These are phyloP conservation scores for Kwoniella bestiolae DNA, from an alignment of 768 basidiomycete species.

Conservation along the genomic window DNA sequence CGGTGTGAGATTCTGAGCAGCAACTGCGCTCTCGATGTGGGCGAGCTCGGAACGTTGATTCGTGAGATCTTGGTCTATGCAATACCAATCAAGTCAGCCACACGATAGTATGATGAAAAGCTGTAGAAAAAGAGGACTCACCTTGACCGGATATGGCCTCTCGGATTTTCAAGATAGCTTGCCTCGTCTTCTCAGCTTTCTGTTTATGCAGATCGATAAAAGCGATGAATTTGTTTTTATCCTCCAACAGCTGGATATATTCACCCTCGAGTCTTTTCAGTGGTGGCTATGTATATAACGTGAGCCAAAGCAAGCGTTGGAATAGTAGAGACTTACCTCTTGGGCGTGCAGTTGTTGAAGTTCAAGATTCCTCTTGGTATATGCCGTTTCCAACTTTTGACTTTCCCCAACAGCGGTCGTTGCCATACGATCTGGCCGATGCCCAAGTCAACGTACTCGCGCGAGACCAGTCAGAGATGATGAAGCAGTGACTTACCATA, in stretches of 20 bases:
- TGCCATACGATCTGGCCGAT: conserved; percentile 35
- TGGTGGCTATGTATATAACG: conserved; percentile 39
- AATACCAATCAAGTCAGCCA: conserved; percentile 7
- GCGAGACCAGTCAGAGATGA: conserved; percentile 9
- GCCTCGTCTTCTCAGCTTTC: conserved; percentile 70
- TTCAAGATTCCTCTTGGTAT: conserved; percentile 32
- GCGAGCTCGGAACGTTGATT: conserved; percentile 69
- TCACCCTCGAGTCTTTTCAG: conserved; percentile 59
- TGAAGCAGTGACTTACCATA: conserved; percentile 65
- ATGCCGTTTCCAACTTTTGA: conserved; percentile 35
- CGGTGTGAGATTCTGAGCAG: conserved; percentile 83
- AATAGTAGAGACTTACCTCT: conserved; percentile 42
- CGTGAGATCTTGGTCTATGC: conserved; percentile 60
- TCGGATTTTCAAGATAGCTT: conserved; percentile 63
- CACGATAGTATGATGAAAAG: no score
- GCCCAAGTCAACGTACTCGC: no score
- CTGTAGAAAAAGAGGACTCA: conserved; percentile 17
- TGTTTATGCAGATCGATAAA: conserved; percentile 57
- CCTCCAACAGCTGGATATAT: conserved; percentile 66
- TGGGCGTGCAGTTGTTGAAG: conserved; percentile 46
- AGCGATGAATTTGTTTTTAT: conserved; percentile 59
- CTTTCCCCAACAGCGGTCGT: conserved; percentile 33
- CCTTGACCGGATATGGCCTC: conserved; percentile 43
- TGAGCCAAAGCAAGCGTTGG: conserved; percentile 10
- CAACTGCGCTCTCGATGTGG: conserved; percentile 69